Conservation (phyloP, 768 basidiomycete genomes). For the Lanmaoa pseudosensibilis region DNA sequence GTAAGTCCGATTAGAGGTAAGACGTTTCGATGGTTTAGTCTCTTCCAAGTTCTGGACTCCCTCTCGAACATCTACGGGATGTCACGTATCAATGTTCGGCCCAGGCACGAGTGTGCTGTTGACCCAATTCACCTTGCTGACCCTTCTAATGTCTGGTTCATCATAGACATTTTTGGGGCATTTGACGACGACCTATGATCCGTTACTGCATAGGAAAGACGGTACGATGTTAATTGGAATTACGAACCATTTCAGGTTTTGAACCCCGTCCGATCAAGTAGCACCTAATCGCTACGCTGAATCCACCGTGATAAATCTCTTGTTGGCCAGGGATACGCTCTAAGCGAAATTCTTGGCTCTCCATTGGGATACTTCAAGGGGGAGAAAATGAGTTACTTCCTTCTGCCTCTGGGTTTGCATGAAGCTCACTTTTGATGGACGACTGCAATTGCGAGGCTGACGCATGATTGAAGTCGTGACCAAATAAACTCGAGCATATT, state of each 20-base stretch:
- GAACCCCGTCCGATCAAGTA: neutral
- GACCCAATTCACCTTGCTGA: slow-evolving; percentile 5
- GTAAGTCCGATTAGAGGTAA: slow-evolving; percentile 15
- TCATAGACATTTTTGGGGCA: slow-evolving; percentile 2
- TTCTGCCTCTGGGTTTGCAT: neutral
- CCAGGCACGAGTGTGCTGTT: neutral
- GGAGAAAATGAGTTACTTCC: neutral
- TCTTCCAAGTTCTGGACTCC: slow-evolving; percentile 4
- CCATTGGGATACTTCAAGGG: neutral
- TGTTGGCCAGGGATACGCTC: slow-evolving; percentile 11
- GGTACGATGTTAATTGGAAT: neutral
- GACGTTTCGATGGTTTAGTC: slow-evolving; percentile 9
- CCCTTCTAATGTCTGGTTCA: neutral
- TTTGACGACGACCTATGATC: slow-evolving; percentile 11
- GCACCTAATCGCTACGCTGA: slow-evolving; percentile 5
- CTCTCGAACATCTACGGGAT: slow-evolving; percentile 7
- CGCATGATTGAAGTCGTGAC: neutral
- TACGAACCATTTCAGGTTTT: slow-evolving; percentile 13
- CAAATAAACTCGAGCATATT: neutral
- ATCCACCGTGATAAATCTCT: slow-evolving; percentile 11
- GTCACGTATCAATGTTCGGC: neutral
- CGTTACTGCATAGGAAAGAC: neutral
- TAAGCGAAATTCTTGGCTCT: neutral
- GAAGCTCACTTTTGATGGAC: slow-evolving; percentile 1
- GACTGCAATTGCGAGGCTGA: neutral